phyloP scores from a whole-genome alignment of 2,329 filamentous ascomycete genomes.

The Fusarium neocosmosporiellum region DNA sequence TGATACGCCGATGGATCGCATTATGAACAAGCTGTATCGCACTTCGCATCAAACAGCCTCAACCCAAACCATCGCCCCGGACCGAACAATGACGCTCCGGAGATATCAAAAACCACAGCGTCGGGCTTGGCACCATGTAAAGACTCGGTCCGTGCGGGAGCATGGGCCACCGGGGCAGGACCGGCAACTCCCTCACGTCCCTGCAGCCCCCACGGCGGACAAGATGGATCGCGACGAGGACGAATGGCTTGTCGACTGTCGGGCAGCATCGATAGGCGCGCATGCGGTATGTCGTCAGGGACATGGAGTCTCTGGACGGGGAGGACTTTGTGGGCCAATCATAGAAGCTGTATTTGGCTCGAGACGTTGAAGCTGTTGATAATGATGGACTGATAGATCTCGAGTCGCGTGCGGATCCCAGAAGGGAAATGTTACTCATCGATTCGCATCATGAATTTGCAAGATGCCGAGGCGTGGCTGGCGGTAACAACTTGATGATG shows the following conservation, averaged over 20 bases:
- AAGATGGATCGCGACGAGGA: conserved; percentile 28
- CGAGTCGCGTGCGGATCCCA: conserved; percentile 13
- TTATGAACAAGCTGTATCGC: not conserved
- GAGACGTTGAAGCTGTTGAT: conserved; percentile 24
- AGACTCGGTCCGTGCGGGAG: conserved; percentile 39
- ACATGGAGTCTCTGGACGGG: conserved; percentile 26
- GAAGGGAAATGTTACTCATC: conserved; percentile 27
- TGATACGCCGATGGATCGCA: conserved; percentile 2
- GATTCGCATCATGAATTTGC: conserved; percentile 16
- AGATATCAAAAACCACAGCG: conserved; percentile 7
- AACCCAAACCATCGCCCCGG: conserved; percentile 23
- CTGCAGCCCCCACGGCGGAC: conserved; percentile 36
- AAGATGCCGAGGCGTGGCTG: conserved; percentile 15
- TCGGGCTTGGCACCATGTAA: conserved; percentile 28
- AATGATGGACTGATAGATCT: conserved; percentile 26
- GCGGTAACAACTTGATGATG: conserved; percentile 38
- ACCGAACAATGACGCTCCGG: conserved; percentile 32
- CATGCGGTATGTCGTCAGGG: conserved; percentile 33
- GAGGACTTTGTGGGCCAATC: conserved; percentile 33
- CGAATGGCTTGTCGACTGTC: conserved; percentile 22
- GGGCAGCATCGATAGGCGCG: conserved; percentile 28
- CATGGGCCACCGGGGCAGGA: conserved; percentile 27
- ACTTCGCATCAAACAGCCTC: conserved; percentile 17
- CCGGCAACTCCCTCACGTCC: conserved; percentile 20
- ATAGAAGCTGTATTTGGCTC: conserved; percentile 31